Conservation (phyloP, 2,329 filamentous ascomycete genomes). For the Pseudogymnoascus sp. region DNA sequence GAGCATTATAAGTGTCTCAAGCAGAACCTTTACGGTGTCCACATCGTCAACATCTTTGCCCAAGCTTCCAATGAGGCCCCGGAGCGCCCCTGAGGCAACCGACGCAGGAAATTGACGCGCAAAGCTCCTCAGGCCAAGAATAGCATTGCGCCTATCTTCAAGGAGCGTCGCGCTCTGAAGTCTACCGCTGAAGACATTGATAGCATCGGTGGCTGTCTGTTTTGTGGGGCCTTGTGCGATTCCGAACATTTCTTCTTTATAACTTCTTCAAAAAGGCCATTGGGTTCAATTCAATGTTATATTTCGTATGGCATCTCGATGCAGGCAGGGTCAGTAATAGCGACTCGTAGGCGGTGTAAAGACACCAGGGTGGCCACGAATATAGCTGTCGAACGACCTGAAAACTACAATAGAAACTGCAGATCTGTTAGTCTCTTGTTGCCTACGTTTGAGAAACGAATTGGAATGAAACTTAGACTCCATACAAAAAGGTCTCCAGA, state of each 20-base stretch:
- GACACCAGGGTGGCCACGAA: neutral
- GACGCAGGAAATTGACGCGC: slow-evolving; percentile 94
- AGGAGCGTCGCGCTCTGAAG: slow-evolving; percentile 83
- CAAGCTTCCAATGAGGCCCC: slow-evolving; percentile 77
- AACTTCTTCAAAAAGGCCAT: slow-evolving; percentile 1
- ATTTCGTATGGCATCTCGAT: slow-evolving; percentile 2
- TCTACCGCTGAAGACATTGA: slow-evolving; percentile 78
- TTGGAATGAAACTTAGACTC: neutral
- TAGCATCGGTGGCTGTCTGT: slow-evolving; percentile 93
- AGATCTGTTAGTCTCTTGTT: neutral
- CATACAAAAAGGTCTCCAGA: neutral
- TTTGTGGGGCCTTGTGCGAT: slow-evolving; percentile 73
- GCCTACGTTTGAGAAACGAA: neutral
- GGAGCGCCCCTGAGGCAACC: slow-evolving; percentile 85
- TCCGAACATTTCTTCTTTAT: slow-evolving; percentile 46
- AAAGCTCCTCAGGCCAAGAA: slow-evolving; percentile 88
- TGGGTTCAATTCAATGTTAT: neutral
- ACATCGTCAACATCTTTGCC: slow-evolving; percentile 87
- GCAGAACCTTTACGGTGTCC: slow-evolving; percentile 87
- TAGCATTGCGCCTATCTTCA: slow-evolving; percentile 88
- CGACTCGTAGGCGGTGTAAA: neutral
- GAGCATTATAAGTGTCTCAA: slow-evolving; percentile 92
- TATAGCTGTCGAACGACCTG: neutral
- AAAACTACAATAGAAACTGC: neutral
- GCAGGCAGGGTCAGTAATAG: neutral